Conservation (phyloP, 2,329 filamentous ascomycete genomes). For the Ophiocordyceps robertsii region DNA sequence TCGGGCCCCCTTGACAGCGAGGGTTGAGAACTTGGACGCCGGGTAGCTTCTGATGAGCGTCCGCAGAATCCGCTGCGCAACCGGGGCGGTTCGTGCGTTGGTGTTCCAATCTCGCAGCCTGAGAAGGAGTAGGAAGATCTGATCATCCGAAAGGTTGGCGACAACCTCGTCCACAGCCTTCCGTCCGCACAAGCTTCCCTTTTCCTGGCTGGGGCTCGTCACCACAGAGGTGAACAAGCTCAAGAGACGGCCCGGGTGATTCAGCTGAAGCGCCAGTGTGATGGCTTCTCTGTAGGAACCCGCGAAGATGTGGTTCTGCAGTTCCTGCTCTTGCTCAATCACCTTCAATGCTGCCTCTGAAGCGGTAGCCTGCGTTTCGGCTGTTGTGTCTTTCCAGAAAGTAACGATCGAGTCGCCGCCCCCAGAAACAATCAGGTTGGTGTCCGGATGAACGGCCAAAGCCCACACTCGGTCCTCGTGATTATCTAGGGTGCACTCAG, state of each 20-base stretch:
- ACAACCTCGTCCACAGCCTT: slow-evolving; percentile 73
- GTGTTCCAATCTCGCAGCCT: slow-evolving; percentile 94
- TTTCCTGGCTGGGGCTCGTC: slow-evolving; percentile 44
- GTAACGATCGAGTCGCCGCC: slow-evolving; percentile 86
- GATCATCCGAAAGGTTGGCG: slow-evolving; percentile 64
- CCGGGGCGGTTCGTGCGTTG: slow-evolving; percentile 71
- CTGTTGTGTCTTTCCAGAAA: slow-evolving; percentile 90
- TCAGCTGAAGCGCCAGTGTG: slow-evolving; percentile 78
- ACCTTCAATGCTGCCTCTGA: slow-evolving; percentile 63
- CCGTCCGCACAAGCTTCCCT: slow-evolving; percentile 49
- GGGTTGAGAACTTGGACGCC: slow-evolving; percentile 57
- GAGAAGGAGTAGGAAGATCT: slow-evolving; percentile 71
- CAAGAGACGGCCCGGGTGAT: slow-evolving; percentile 81
- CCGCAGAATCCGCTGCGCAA: slow-evolving; percentile 76
- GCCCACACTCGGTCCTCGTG: slow-evolving; percentile 96
- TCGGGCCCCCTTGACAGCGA: slow-evolving; percentile 46
- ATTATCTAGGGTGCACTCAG: slow-evolving; percentile 85
- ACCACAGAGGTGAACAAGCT: slow-evolving; percentile 73
- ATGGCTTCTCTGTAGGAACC: slow-evolving; percentile 90
- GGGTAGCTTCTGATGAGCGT: slow-evolving; percentile 71
- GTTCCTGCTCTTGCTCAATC: slow-evolving; percentile 85
- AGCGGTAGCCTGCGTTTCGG: slow-evolving; percentile 61
- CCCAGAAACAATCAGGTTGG: slow-evolving; percentile 71
- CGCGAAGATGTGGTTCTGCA: slow-evolving; percentile 82
- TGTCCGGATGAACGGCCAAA: slow-evolving; percentile 55